These are phyloP conservation scores for Russula sp. DNA, from an alignment of 768 basidiomycete genomes.

Conservation along the genomic window DNA sequence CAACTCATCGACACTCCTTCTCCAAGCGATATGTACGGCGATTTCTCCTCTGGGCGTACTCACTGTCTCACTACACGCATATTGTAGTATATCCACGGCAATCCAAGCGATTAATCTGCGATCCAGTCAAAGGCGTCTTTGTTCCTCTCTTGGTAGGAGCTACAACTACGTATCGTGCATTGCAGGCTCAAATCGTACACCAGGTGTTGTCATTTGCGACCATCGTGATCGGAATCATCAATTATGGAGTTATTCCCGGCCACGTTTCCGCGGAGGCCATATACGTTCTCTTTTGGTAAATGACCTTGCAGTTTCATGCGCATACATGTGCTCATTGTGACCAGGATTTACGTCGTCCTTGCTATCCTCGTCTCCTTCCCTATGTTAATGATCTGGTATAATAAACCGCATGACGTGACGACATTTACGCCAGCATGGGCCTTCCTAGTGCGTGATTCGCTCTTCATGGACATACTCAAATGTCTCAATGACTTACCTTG, in stretches of 20 bases:
- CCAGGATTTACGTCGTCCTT: slow-evolving; percentile 44
- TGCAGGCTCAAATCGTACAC: not conserved
- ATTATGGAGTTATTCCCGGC: slow-evolving; percentile 44
- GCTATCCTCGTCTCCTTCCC: slow-evolving; percentile 43
- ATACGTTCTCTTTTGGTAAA: slow-evolving; percentile 47
- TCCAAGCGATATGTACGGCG: slow-evolving; percentile 44
- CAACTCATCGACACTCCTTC: slow-evolving; percentile 43
- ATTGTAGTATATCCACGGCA: slow-evolving; percentile 45
- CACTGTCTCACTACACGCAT: not conserved
- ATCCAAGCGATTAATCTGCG: slow-evolving; percentile 43
- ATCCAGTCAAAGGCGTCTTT: slow-evolving; percentile 48
- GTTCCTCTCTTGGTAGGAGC: slow-evolving; percentile 39
- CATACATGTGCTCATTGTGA: not conserved
- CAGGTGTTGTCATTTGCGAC: slow-evolving; percentile 52
- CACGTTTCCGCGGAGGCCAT: slow-evolving; percentile 39
- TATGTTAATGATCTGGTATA: slow-evolving; percentile 52
- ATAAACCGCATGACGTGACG: slow-evolving; percentile 44
- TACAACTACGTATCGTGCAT: not conserved
- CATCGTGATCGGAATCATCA: slow-evolving; percentile 48
- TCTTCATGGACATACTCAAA: not conserved
- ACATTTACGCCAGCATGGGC: slow-evolving; percentile 42
- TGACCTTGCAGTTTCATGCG: not conserved
- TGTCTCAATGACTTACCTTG: not conserved
- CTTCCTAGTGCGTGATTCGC: slow-evolving; percentile 38
- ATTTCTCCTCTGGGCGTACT: not conserved